These are phyloP conservation scores for Oryza longistaminata DNA, from an alignment of 176 grass and related monocot genomes.

Conservation along the genomic window DNA sequence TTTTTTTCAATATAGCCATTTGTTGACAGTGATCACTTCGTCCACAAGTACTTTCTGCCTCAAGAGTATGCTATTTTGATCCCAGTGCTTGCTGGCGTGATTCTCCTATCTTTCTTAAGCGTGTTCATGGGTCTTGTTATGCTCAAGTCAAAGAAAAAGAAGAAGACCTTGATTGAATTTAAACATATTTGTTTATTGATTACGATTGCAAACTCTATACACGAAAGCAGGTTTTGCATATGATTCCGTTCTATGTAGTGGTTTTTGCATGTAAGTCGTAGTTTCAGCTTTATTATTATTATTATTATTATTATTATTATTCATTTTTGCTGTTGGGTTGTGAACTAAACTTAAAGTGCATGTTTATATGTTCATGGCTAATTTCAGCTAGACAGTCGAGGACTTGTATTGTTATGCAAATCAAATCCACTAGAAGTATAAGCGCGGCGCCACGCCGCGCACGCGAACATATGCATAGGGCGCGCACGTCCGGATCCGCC, in stretches of 20 bases:
- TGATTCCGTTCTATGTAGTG: neutral
- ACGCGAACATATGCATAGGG: no score
- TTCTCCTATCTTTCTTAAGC: constrained; percentile 79
- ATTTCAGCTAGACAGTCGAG: neutral
- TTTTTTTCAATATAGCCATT: constrained; percentile 64
- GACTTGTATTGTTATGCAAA: neutral
- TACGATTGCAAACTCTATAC: neutral
- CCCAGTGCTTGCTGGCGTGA: constrained; percentile 70
- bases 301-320: neutral
- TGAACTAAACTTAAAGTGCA: neutral
- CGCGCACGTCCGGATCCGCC: no score
- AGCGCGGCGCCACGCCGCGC: no score
- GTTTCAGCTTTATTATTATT: neutral
- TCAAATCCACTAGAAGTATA: no score
- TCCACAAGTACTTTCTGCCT: constrained; percentile 79
- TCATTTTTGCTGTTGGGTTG: neutral
- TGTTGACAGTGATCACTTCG: constrained; percentile 87
- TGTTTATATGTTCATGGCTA: neutral
- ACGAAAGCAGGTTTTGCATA: neutral
- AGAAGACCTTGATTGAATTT: constrained; percentile 45
- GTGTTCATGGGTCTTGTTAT: constrained; percentile 74
- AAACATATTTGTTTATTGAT: neutral
- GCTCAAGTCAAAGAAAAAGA: constrained; percentile 79
- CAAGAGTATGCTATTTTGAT: constrained; percentile 84
- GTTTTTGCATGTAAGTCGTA: neutral